Conservation (phyloP, 2,329 filamentous ascomycete species). For the Pseudopyrenochaeta lycopersici region DNA sequence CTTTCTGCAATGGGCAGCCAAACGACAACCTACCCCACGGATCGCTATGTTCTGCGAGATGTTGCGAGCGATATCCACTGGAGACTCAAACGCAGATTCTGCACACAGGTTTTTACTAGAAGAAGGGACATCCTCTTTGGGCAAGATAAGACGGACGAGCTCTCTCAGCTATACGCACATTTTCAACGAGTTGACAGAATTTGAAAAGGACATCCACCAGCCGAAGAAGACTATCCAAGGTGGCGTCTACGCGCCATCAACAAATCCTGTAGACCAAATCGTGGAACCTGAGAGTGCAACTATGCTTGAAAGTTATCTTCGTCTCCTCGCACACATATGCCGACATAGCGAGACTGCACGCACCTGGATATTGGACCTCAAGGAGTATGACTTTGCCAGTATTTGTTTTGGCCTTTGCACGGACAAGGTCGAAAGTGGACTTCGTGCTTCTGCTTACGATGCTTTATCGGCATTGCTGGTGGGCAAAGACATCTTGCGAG, state of each 20-base stretch:
- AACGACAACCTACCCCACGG: conserved; percentile 91
- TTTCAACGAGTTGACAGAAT: conserved; percentile 87
- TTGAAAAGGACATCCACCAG: conserved; percentile 81
- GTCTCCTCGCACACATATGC: conserved; percentile 84
- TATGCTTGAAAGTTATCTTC: conserved; percentile 94
- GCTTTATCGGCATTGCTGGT: conserved; percentile 78
- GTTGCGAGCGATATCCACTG: conserved; percentile 85
- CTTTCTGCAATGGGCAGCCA: conserved; percentile 97
- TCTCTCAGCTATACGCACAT: conserved; percentile 94
- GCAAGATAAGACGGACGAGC: conserved; percentile 81
- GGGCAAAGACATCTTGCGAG: conserved; percentile 73
- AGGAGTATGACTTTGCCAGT: conserved; percentile 74
- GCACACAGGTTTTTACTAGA: conserved; percentile 91
- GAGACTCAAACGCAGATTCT: conserved; percentile 80
- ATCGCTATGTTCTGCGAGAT: conserved; percentile 98
- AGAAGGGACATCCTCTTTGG: conserved; percentile 73
- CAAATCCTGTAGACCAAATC: conserved; percentile 58
- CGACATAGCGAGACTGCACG: conserved; percentile 77
- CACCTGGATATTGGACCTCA: conserved; percentile 74
- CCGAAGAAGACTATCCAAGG: conserved; percentile 67
- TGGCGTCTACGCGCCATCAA: conserved; percentile 61
- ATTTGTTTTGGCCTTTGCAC: conserved; percentile 82
- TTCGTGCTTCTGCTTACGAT: conserved; percentile 85
- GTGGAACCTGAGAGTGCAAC: conserved; percentile 95
- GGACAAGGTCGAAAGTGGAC: conserved; percentile 76